Base-by-base conservation (phyloP, 768 basidiomycete species). In the Rhizopogon vinicolor region DNA sequence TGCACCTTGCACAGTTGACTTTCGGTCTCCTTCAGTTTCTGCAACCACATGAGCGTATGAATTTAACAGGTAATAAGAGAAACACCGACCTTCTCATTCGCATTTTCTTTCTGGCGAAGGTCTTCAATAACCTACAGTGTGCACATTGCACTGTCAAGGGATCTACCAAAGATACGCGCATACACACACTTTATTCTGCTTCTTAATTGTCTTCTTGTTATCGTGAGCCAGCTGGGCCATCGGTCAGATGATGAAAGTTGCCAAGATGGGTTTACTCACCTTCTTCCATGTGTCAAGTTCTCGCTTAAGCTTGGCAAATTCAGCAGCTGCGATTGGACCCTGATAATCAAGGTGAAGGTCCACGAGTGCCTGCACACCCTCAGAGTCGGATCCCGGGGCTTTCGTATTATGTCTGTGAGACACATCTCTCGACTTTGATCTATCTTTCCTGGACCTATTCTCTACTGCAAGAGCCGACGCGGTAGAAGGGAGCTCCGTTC, bases 251-350 rank as follows among this genome's bases (percentile, higher is more conserved):
- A 46, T 8, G 10, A 37, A 41, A 19, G 7, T 31, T n/a, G 18
- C 13, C 10, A 29, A 31, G 14, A n/a, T 33, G 41, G 22, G 52
- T 40, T 46, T 55, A 57, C 63, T 51, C 35, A 70, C 73, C 63
- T 74, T 81, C 67, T 81, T 84, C 58, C 84, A 71, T 5, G 58
- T 54, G 46, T 87, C 84, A 5, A 86, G 62, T 59, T 90, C 85
- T 35, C 74, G 77, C 65, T 75, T 81, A 67, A 86, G 67, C 39
- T 74, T 75, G n/a, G 78, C 78, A 52, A 75, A 75, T 61, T 85
- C 83, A 12, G 78, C 74, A 12, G 68, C 63, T 5, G 78, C 75
- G 57, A 78, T 56, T 7, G 77, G 66, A 0, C 76, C 76, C 41
- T 41, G 58, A 29, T 64, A 68, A 12, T 64, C 68, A 13, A 41